Evolutionary conservation across 306 rosid species (phyloP).

Genomic region (Cucurbita moschata): DNA sequence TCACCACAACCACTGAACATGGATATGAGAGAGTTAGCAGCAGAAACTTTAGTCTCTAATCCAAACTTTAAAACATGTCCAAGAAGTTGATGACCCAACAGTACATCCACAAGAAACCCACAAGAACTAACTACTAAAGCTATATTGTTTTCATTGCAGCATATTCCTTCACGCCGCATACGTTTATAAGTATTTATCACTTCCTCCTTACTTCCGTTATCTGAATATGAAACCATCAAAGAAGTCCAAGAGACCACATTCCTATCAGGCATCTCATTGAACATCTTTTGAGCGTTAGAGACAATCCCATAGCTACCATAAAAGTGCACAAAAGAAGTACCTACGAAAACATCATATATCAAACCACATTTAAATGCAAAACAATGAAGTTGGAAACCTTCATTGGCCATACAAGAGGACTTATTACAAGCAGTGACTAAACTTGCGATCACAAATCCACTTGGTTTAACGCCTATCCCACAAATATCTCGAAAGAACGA

Average conservation of each 20-base stretch:
- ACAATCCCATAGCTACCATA: slow-evolving; percentile 42
- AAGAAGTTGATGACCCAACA: slow-evolving; percentile 52
- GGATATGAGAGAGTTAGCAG: slow-evolving; percentile 56
- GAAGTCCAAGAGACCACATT: slow-evolving; percentile 93
- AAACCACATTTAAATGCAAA: slow-evolving; percentile 49
- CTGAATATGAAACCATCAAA: slow-evolving; percentile 59
- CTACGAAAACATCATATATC: slow-evolving; percentile 49
- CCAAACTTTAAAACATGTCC: slow-evolving; percentile 59
- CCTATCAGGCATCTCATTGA: slow-evolving; percentile 63
- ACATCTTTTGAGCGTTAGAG: slow-evolving; percentile 32
- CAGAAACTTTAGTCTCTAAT: slow-evolving; percentile 45
- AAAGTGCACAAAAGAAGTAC: slow-evolving; percentile 70
- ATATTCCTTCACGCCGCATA: slow-evolving; percentile 27
- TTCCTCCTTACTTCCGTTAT: slow-evolving; percentile 32
- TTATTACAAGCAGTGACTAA: slow-evolving; percentile 66
- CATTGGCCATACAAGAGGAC: slow-evolving; percentile 43
- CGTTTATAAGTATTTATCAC: slow-evolving; percentile 38
- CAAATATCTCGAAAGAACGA: slow-evolving; percentile 41
- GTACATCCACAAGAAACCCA: slow-evolving; percentile 48
- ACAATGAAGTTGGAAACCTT: slow-evolving; percentile 64
- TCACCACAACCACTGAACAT: slow-evolving; percentile 57
- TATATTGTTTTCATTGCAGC: slow-evolving; percentile 54
- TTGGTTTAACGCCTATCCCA: slow-evolving; percentile 29
- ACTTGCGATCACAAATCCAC: slow-evolving; percentile 58
- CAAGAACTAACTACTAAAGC: slow-evolving; percentile 56